Conservation (phyloP, 441 rosid genomes). For the Sinapis alba region DNA sequence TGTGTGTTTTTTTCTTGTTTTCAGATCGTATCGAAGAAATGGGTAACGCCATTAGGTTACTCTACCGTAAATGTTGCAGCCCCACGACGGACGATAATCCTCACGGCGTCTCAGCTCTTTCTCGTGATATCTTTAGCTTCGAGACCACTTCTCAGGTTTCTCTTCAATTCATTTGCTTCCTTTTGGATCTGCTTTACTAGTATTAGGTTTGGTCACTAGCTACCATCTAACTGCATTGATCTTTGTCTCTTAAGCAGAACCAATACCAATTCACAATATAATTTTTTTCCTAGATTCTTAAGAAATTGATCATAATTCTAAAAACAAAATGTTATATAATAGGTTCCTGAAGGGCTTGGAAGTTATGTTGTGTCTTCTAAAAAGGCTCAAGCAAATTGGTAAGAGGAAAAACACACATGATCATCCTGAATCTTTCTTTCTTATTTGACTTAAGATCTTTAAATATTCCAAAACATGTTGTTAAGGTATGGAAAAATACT, state of each 20-base stretch:
- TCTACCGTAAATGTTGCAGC: constrained; percentile 48
- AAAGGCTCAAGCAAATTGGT: constrained; percentile 97
- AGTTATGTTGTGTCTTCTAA: constrained; percentile 75
- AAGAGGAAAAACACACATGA: constrained; percentile 36
- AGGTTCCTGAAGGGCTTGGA: constrained; percentile 79
- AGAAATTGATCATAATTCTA: neutral
- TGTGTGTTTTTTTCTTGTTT: neutral
- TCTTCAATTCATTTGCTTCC: neutral
- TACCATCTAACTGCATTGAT: neutral
- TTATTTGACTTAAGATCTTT: neutral
- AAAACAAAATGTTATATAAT: neutral
- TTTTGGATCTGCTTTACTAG: neutral
- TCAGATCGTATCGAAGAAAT: constrained; percentile 33
- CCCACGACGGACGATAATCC: constrained; percentile 52
- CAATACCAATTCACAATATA: neutral
- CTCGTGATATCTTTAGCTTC: constrained; percentile 68
- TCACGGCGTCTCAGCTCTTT: constrained; percentile 81
- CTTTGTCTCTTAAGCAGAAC: constrained; percentile 1
- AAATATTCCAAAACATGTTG: constrained; percentile 18
- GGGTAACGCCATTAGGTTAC: constrained; percentile 76
- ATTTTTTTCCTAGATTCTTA: neutral
- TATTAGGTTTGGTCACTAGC: neutral
- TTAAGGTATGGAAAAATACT: constrained; percentile 82
- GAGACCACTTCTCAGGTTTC: constrained; percentile 75
- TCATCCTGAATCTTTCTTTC: constrained; percentile 25